Evolutionary conservation across 495 filamentous ascomycete genomes (phyloP), one percentile per base, ranked within the genome.

Genomic region (Penicillium longicatenatum): DNA sequence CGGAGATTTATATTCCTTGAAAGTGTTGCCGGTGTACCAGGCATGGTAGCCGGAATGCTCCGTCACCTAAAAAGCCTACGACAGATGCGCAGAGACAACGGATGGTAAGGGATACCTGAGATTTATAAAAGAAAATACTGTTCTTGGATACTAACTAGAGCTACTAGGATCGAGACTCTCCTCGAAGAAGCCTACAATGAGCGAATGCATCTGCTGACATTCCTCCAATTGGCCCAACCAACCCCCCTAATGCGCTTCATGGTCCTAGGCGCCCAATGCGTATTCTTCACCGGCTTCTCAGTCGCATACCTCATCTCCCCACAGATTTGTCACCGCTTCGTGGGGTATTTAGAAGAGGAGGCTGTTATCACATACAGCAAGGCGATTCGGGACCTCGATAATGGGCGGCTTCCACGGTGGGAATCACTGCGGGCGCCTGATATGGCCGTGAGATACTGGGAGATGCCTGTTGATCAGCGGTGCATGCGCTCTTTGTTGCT

Each of bases 251-350:
- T 96, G 92, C 86, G 87, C 37, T 56, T 89, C 22, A 88, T 94
- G 82, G 88, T 95, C 39, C 80, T 97, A 29, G 91, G 84, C 9
- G 91, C 92, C 1, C 86, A 89, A 63, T 85, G 86, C 16, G 91
- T 98, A 59, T 97, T 94, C 79, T 97, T 95, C 83, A 98, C 98
- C 73, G 84, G 85, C 59, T 84, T 98, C 70, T 96, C 98, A 82
- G 29, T 96, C 45, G 81, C 87, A 46, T 98, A 98, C 74, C 84
- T 98, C 20, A 72, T 97, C 50, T 93, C 90, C 0, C 93, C 94
- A 2, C 85, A 88, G 39, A 95, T 90, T 59, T 92, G 88, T 65
- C 94, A 98, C 71, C 89, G 94, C 42, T 98, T 98, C 70, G 93
- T 98, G 50, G 94, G 94, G 1, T 97, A 97, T 63, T 83, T 98